phyloP scores from a whole-genome alignment of 192 early-diverging fungal species.

The Coemansia umbellata region DNA sequence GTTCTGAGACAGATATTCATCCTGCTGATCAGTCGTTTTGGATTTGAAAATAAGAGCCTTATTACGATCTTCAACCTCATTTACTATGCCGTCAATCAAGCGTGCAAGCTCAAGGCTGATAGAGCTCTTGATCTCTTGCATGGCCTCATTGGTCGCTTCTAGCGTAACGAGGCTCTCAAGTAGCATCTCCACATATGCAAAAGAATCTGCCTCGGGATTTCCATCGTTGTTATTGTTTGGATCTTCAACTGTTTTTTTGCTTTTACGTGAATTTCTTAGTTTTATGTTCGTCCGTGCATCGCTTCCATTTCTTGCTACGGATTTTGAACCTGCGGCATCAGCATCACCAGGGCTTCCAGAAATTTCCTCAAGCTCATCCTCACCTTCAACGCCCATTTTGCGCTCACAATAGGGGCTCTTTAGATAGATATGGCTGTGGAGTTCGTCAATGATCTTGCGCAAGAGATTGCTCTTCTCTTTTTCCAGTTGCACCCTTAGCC shows the following conservation, averaged over 20 bases:
- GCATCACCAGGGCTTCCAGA: constrained; percentile 1
- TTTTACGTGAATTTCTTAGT: constrained; percentile 49
- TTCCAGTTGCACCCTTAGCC: constrained; percentile 61
- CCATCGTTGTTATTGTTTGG: constrained; percentile 40
- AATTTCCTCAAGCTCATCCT: constrained; percentile 22
- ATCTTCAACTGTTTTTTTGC: not conserved
- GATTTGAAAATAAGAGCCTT: constrained; percentile 34
- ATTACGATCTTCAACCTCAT: constrained; percentile 71
- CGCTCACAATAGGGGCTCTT: constrained; percentile 74
- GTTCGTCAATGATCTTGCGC: constrained; percentile 67
- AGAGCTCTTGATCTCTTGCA: constrained; percentile 66
- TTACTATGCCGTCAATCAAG: constrained; percentile 68
- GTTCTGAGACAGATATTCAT: constrained; percentile 47
- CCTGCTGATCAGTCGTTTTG: constrained; percentile 32
- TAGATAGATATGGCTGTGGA: constrained; percentile 74
- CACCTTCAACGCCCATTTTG: constrained; percentile 40
- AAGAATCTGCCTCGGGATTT: constrained; percentile 73
- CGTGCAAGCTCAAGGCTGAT: constrained; percentile 66
- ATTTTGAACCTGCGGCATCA: not conserved
- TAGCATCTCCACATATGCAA: constrained; percentile 73
- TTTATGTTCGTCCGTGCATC: constrained; percentile 6
- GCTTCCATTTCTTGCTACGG: not conserved
- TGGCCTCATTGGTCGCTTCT: constrained; percentile 23
- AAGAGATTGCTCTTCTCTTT: constrained; percentile 47
- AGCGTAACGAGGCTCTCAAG: constrained; percentile 65